Conservation (phyloP, 2,329 filamentous ascomycete genomes). For the Plenodomus lindquistii region DNA sequence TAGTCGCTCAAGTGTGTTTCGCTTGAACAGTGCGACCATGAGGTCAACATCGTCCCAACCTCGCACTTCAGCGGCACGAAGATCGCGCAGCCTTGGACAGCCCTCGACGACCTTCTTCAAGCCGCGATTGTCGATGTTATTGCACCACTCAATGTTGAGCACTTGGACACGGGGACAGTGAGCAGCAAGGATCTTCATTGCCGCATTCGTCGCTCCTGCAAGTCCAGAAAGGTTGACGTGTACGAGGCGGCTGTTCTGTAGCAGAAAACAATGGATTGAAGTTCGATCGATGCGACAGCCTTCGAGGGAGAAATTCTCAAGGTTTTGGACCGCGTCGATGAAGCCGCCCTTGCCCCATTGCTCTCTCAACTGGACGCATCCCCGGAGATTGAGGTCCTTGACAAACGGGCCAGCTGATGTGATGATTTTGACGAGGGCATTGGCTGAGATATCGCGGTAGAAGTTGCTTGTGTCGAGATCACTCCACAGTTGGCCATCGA, state of each 20-base stretch:
- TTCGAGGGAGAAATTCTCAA: conserved; percentile 85
- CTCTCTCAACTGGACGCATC: conserved; percentile 86
- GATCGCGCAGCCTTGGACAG: conserved; percentile 74
- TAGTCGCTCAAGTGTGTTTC: conserved; percentile 81
- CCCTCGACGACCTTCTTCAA: conserved; percentile 72
- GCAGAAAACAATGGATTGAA: conserved; percentile 75
- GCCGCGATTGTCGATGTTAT: conserved; percentile 77
- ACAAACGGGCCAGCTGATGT: conserved; percentile 85
- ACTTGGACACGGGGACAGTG: conserved; percentile 80
- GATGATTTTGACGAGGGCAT: conserved; percentile 83
- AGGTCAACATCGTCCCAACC: conserved; percentile 77
- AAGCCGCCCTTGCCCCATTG: conserved; percentile 77
- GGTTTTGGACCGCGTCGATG: conserved; percentile 81
- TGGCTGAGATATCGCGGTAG: conserved; percentile 83
- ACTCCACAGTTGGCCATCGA: conserved; percentile 93
- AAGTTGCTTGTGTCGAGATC: conserved; percentile 81
- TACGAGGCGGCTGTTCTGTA: conserved; percentile 77
- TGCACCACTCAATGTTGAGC: conserved; percentile 93
- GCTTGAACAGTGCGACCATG: conserved; percentile 73
- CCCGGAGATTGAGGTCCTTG: conserved; percentile 84
- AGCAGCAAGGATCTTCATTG: conserved; percentile 82
- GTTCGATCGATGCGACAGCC: conserved; percentile 84
- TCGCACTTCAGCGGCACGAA: conserved; percentile 78
- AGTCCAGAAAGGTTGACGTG: conserved; percentile 86
- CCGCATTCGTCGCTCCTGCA: conserved; percentile 75